Conservation (phyloP, 2,329 filamentous ascomycete species). For the Neophaeococcomyces aloes region DNA sequence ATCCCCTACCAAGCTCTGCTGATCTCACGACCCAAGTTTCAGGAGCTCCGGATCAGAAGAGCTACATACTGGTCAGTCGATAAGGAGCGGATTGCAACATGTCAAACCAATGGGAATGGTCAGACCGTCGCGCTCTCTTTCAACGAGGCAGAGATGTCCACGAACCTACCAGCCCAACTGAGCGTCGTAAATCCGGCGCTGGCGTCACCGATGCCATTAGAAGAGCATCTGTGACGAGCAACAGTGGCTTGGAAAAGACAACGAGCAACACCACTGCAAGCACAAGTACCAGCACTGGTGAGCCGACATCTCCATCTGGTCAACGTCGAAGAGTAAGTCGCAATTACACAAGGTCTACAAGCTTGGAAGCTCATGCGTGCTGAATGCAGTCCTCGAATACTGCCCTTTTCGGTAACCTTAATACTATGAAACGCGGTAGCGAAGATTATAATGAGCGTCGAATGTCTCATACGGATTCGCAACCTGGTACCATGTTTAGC, state of each 20-base stretch:
- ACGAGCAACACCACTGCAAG: background rate
- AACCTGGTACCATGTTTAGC: background rate
- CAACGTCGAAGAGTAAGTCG: background rate
- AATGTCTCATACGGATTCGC: background rate
- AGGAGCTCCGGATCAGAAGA: too few species aligned
- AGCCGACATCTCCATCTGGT: background rate
- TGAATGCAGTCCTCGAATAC: background rate
- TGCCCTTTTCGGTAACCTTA: constrained; percentile 1
- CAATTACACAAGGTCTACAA: background rate
- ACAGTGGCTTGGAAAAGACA: constrained; percentile 2
- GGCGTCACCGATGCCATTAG: constrained; percentile 1
- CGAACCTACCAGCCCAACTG: background rate
- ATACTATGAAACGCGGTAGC: background rate
- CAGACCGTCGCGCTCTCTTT: background rate
- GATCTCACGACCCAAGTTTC: too few species aligned
- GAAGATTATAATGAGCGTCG: background rate
- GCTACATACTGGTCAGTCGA: too few species aligned
- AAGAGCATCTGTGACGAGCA: background rate
- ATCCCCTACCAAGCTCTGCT: too few species aligned
- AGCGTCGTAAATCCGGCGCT: background rate
- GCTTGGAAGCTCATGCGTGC: background rate
- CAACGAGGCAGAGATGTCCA: background rate
- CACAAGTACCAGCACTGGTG: background rate
- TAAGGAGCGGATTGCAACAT: background rate
- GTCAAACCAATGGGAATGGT: background rate